Conservation (phyloP, 306 rosid genomes). For the Castanospermum australe region DNA sequence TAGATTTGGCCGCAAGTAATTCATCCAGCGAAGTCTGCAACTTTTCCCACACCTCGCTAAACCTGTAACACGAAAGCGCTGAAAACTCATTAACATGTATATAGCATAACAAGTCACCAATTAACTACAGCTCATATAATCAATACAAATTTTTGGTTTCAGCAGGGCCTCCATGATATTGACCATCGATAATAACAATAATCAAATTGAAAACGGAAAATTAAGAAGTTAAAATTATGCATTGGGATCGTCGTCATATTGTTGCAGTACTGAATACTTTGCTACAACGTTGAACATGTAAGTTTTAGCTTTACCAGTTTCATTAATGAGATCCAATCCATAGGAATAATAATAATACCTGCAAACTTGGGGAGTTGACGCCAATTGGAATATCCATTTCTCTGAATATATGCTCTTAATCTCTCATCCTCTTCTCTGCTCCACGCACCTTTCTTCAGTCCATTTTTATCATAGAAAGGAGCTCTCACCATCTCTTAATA, state of each 20-base stretch:
- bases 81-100: not conserved
- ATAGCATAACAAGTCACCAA: not conserved
- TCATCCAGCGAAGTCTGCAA: constrained; percentile 81
- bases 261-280: not conserved
- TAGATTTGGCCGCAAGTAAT: constrained; percentile 60
- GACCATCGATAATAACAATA: not conserved
- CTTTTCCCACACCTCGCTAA: constrained; percentile 81
- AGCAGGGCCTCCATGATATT: not conserved
- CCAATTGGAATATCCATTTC: constrained; percentile 68
- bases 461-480: constrained; percentile 62
- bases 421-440: constrained; percentile 64
- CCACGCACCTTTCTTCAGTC: constrained; percentile 80
- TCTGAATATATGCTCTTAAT: constrained; percentile 50
- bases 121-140: not conserved
- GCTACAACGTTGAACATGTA: not conserved
- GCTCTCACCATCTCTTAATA: constrained; percentile 57
- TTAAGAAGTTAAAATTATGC: not conserved
- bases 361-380: constrained; percentile 63
- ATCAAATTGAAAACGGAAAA: not conserved
- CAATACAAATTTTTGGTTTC: not conserved
- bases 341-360: constrained; percentile 35
- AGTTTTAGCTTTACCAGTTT: no score
- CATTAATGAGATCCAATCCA: not conserved
- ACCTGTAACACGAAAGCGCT: constrained; percentile 30
- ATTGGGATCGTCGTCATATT: not conserved